Evolutionary conservation across 2,329 filamentous ascomycete species (phyloP), one percentile per base, ranked within the genome.

Genomic region (Colletotrichum cuscutae): DNA sequence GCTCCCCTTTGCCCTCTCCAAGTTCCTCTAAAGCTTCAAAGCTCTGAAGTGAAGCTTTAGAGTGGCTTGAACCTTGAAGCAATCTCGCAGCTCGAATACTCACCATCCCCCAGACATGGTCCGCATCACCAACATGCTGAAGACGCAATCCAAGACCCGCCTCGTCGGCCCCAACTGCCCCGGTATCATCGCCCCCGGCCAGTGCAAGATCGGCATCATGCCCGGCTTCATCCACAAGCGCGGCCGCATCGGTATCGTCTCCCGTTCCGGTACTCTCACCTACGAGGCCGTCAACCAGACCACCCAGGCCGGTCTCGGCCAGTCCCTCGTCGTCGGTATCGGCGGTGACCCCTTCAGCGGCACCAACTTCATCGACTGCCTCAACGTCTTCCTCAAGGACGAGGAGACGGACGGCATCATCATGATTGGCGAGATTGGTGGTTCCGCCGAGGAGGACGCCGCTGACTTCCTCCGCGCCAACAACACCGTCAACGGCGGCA

Each of bases 161-260:
- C 90, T 99, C 80, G 95, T 98, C 75, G 96, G 96, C 78, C 96
- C 96, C 81, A 99, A 98, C 89, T 99, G 97, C 89, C 97, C 97
- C 76, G 97, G 96, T 84, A 96, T 98, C 86, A 98, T 98, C 85
- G 96, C 89, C 68, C 90, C 91, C 74, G 97, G 96, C 80, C 96
- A 97, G 91, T 99, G 97, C 92, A 99, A 99, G 89, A 98, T 99
- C 82, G 97, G 97, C 83, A 99, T 99, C 88, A 98, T 99, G 97
- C 95, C 97, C 77, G 97, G 97, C 80, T 98, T 98, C 90, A 98
- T 99, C 88, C 97, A 99, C 92, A 98, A 98, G 91, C 95, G 95
- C 85, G 97, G 97, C 80, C 95, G 97, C 84, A 95, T 99, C 82
- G 97, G 97, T 82, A 98, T 99, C 84, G 97, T 99, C 85, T 98